These are phyloP conservation scores for Prorocentrum cordatum DNA, from an alignment of 169 alveolate genomes.

Conservation along the genomic window DNA sequence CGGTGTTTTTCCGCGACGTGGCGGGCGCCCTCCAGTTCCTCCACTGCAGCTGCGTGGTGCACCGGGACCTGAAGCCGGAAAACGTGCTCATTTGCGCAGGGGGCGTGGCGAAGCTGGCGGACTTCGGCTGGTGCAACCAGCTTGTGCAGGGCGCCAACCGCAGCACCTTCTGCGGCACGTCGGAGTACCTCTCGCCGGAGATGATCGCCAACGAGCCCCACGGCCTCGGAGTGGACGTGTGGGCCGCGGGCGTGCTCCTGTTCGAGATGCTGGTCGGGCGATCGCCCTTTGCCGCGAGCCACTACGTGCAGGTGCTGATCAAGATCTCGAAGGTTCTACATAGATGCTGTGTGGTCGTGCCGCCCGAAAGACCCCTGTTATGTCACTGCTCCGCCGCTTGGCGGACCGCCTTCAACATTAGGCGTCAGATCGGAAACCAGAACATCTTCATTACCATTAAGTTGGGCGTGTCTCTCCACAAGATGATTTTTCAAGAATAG, in stretches of 20 bases:
- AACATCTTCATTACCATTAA: no score
- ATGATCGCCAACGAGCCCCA: neutral
- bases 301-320: no score
- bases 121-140: slow-evolving; percentile 54
- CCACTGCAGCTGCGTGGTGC: neutral
- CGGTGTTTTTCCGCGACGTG: neutral
- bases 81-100: neutral
- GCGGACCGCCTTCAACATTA: no score
- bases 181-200: slow-evolving; percentile 46
- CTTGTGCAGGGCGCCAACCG: neutral
- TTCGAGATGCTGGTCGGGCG: slow-evolving; percentile 44
- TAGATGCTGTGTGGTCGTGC: no score
- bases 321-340: no score
- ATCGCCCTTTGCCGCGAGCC: slow-evolving; percentile 23
- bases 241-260: neutral
- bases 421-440: no score
- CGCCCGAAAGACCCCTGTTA: no score
- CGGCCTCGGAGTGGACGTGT: neutral
- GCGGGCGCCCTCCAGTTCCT: neutral
- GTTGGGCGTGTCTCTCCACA: no score
- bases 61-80: neutral
- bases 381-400: no score
- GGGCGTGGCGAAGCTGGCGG: slow-evolving; percentile 32
- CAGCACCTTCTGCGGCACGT: slow-evolving; percentile 8
- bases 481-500: no score